Evolutionary conservation across 176 grass and related monocot species (phyloP), one percentile per base, ranked within the genome.

Genomic region (Panicum miliaceum): DNA sequence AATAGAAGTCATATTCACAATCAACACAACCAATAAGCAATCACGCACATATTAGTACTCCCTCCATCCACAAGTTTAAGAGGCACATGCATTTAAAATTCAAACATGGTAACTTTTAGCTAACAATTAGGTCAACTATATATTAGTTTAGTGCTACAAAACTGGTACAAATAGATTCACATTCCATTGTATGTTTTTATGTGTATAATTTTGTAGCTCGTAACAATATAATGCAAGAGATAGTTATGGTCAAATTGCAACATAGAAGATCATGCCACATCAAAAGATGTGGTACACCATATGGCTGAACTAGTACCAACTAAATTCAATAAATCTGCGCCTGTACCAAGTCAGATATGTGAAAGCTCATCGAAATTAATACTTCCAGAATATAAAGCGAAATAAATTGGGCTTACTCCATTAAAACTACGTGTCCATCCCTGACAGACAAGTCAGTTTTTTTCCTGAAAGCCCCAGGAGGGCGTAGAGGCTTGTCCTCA

Each of bases 381-480:
- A 64, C 46, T 40, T 59, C 45, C 64, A 82, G 20, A 13, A 51
- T 61, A 81, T 51, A 2, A 53, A 76, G 35, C 2, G 18, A 46
- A 50, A 51, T 83, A 78, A 78, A 73, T 37, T 76, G 68, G 41
- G 83, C 96, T 93, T 93, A 98, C 96, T 98, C 96, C 89, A 95
- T 90, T 65, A 98, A 87, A 89, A 98, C 93, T 50, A 95, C 89
- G 90, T 93, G 91, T 14, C 96, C 96, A 85, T 98, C 96, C 77
- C 89, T 98, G 41, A 95, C 84, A 12, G 96, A 98, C 70, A 98
- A 87, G 40, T 98, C 96, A 36, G 88, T 63, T 92, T 93, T 98
- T 84, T 94, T 98, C 84, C 92, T 98, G 87, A 95, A 95, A 81
- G 93, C 93, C 34, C 91, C 92, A 73, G 96, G 87, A 85, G 89